phyloP scores from a whole-genome alignment of 148 eudicot genomes.

The Camellia sinensis region DNA sequence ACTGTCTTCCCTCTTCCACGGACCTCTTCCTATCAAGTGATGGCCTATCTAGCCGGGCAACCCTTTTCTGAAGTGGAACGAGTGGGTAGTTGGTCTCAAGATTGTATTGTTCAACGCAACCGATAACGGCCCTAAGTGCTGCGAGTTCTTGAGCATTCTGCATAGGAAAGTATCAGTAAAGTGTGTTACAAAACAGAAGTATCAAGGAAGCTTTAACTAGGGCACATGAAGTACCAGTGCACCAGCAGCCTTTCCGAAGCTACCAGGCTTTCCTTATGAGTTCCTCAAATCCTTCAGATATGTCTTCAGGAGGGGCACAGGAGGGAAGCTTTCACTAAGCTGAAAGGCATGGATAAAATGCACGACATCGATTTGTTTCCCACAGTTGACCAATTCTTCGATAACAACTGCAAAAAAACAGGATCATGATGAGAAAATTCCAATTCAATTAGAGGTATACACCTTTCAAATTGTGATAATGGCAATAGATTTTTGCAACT shows the following conservation, averaged over 20 bases:
- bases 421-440: no score
- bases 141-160: constrained; percentile 57
- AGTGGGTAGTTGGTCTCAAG: constrained; percentile 56
- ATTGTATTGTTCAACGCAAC: constrained; percentile 40
- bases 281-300: constrained; percentile 56
- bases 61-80: constrained; percentile 51
- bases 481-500: neutral
- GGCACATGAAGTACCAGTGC: constrained; percentile 33
- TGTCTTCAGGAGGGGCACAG: constrained; percentile 47
- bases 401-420: constrained; percentile 37
- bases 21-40: constrained; percentile 41
- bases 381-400: constrained; percentile 39
- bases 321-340: constrained; percentile 46
- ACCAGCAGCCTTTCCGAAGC: constrained; percentile 23
- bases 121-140: constrained; percentile 41
- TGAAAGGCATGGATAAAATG: constrained; percentile 51
- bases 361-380: constrained; percentile 51
- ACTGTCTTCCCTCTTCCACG: no score
- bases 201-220: neutral
- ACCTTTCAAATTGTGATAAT: neutral
- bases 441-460: neutral
- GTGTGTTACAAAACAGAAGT: neutral
- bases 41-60: constrained; percentile 47
- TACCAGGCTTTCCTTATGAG: constrained; percentile 48
- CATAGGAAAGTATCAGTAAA: neutral